Percentiles rank a stretch among this genome's conserved stretches.
These are phyloP conservation scores for Phaeotremella skinneri DNA, from an alignment of 768 basidiomycete species.

Conservation along the genomic window DNA sequence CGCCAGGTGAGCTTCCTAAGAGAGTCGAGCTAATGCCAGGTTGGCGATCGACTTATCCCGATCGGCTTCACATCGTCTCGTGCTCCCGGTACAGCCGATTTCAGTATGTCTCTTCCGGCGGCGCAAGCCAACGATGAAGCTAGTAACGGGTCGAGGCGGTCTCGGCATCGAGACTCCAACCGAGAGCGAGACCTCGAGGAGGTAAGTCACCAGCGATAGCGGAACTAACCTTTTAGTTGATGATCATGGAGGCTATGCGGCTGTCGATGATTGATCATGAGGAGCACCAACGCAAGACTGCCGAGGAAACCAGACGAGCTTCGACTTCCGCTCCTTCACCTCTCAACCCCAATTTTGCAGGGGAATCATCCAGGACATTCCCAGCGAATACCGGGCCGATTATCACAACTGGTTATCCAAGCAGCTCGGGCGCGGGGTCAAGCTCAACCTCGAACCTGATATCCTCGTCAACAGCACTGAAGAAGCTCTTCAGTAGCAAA, in stretches of 20 bases:
- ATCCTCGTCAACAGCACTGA: constrained; percentile 83
- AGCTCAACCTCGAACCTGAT: constrained; percentile 56
- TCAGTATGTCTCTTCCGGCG: constrained; percentile 51
- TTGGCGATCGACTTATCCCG: constrained; percentile 94
- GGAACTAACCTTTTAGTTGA: constrained; percentile 60
- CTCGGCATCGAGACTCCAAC: constrained; percentile 64
- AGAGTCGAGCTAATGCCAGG: constrained; percentile 45
- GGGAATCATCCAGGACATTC: neutral
- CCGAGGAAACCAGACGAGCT: constrained; percentile 38
- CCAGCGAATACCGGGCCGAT: neutral
- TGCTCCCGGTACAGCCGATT: constrained; percentile 49
- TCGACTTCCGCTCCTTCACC: neutral
- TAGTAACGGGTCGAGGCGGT: constrained; percentile 58
- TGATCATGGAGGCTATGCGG: constrained; percentile 99
- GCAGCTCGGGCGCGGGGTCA: neutral
- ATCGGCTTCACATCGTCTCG: constrained; percentile 84
- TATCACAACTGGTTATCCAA: neutral
- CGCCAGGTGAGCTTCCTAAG: constrained; percentile 59
- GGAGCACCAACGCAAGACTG: constrained; percentile 69
- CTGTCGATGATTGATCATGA: constrained; percentile 91
- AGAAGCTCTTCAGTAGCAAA: constrained; percentile 67
- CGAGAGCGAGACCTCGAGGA: constrained; percentile 89
- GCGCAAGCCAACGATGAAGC: constrained; percentile 55
- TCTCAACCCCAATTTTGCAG: neutral
- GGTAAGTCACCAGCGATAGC: constrained; percentile 55